Base-by-base conservation (phyloP, 2,329 filamentous ascomycete species). In the Emergomyces pasteurianus region DNA sequence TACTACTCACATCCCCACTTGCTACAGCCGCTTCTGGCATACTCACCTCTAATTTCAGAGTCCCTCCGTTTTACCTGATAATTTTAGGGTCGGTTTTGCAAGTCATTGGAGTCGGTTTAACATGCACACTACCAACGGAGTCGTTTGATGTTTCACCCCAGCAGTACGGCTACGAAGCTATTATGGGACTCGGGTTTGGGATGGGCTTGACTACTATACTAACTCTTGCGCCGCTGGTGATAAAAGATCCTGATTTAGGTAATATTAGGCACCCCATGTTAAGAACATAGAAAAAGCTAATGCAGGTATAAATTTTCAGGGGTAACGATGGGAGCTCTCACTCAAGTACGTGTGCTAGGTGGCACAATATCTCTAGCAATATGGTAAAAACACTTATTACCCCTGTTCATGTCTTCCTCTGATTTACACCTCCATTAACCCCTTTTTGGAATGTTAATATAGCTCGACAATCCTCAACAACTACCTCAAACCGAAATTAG, bases 171-270 rank as follows among this genome's bases (percentile, higher is more conserved):
- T 76, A 71, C 46, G 66, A 76, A 58, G 69, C 67, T 1, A 62
- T 76, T 9, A 71, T 75, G 64, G 75, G 73, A 9, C 68, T 74
- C 23, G 74, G 75, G 1, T 73, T 76, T 59, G 75, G 73, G 1
- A 64, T 75, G 8, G 57, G 66, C 62, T 14, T 69, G 72, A 50
- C 67, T 66, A 28, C 71, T 2, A 56, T 74, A 9, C 49, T 75
- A 7, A 70, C 71, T 38, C 66, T 72, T 38, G 70, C 69, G 43
- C 68, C 65, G 23, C 56, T 74, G 58, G 65, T 73, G n/a, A 67
- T 72, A 16, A 61, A 66, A 1, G 57, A 70, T 23, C 63, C 64
- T 53, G 68, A 75, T 60, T 65, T 70, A 59, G 67, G 69, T 72
- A 57, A 10, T 2, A 47, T 47, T 47, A 47, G 16, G 46, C 1